phyloP scores from a whole-genome alignment of 2,329 filamentous ascomycete species.

The Keithomyces neogunnii region DNA sequence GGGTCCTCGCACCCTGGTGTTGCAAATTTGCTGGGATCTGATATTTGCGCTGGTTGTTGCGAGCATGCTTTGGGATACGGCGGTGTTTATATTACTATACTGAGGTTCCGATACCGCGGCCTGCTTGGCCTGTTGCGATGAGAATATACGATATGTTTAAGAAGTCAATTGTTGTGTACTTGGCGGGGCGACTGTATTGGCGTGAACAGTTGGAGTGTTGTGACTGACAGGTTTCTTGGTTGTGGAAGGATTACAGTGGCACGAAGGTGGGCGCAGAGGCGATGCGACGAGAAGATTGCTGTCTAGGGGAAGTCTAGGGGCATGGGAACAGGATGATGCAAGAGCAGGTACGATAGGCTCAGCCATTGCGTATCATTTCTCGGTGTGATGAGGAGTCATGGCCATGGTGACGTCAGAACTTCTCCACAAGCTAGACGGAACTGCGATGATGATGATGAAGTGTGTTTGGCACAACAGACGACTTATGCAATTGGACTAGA shows the following conservation, averaged over 20 bases:
- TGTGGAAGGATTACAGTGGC: no score
- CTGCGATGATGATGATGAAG: not conserved
- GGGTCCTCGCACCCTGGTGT: slow-evolving; percentile 28
- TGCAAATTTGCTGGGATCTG: slow-evolving; percentile 19
- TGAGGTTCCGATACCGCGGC: slow-evolving; percentile 22
- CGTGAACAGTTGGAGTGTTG: not conserved
- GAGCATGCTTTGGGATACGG: slow-evolving; percentile 24
- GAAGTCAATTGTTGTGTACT: not conserved
- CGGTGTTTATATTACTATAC: slow-evolving; percentile 13
- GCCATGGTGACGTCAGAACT: slow-evolving; percentile 12
- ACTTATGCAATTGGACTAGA: no score
- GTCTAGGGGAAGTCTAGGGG: no score
- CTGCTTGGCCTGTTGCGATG: slow-evolving; percentile 21
- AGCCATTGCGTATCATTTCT: not conserved
- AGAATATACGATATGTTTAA: slow-evolving; percentile 30
- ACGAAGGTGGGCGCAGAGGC: no score
- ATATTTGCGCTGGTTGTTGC: slow-evolving; percentile 18
- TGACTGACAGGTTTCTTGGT: no score
- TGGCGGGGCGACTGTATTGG: not conserved
- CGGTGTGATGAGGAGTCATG: not conserved
- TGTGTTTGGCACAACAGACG: not conserved
- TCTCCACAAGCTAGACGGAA: not conserved
- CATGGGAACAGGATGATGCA: no score
- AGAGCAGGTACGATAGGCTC: no score
- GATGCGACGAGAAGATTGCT: no score